These are phyloP conservation scores for Trichosporon coremiiforme DNA, from an alignment of 1,284 basidiomycete genomes.

Conservation along the genomic window DNA sequence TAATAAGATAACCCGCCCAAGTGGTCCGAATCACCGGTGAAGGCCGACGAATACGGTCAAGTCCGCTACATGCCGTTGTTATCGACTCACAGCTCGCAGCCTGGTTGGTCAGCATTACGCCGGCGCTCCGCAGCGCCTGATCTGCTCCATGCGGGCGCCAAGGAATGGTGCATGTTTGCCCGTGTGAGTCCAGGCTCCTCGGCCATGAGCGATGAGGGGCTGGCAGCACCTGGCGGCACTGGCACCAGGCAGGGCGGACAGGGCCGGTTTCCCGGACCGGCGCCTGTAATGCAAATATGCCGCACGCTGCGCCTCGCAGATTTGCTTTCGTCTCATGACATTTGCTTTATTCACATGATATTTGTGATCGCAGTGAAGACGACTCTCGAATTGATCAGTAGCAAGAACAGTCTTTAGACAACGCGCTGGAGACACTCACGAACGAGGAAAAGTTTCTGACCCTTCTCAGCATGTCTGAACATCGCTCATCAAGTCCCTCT, in stretches of 20 bases:
- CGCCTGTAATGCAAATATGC: neutral
- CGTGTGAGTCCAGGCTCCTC: neutral
- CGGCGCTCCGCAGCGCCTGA: no score
- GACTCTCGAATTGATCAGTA: neutral
- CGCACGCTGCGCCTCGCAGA: neutral
- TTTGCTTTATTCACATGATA: neutral
- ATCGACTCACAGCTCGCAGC: neutral
- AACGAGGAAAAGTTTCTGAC: neutral
- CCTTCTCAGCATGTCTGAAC: neutral
- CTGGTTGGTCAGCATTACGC: neutral
- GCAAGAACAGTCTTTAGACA: no score
- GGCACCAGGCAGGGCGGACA: neutral
- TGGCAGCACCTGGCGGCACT: neutral
- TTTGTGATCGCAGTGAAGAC: neutral
- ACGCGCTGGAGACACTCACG: neutral
- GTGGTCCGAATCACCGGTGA: neutral
- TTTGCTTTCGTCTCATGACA: neutral
- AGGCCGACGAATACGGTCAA: neutral
- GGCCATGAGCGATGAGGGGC: no score
- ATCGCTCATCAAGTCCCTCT: neutral
- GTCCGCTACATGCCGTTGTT: neutral
- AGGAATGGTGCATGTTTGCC: neutral
- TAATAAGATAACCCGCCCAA: neutral
- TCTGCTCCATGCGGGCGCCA: neutral
- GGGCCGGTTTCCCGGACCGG: neutral